Percentiles rank a stretch among this genome's conserved stretches.
Conservation (phyloP, 2,329 filamentous ascomycete genomes). For the Cryphonectria carpinicola region DNA sequence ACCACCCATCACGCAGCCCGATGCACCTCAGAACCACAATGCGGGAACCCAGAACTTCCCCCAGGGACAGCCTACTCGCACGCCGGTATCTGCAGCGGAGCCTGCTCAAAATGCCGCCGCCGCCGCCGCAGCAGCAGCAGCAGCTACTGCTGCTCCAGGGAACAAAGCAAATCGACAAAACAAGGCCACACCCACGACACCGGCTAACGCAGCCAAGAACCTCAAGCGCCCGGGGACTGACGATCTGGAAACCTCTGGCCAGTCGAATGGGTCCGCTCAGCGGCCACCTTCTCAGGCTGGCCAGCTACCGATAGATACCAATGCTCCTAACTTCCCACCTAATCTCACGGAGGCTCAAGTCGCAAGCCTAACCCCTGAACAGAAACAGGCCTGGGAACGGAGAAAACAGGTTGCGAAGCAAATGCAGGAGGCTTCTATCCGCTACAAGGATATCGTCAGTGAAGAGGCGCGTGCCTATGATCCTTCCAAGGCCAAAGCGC, state of each 20-base stretch:
- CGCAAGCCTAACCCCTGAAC: conserved; percentile 48
- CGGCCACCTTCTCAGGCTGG: conserved; percentile 33
- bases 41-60: conserved; percentile 30
- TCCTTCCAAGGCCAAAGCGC: conserved; percentile 39
- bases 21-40: conserved; percentile 3
- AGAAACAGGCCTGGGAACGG: conserved; percentile 50
- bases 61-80: conserved; percentile 33
- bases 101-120: conserved; percentile 32
- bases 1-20: conserved; percentile 20
- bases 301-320: conserved; percentile 18
- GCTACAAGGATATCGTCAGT: conserved; percentile 42
- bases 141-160: conserved; percentile 21
- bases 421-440: conserved; percentile 31
- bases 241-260: conserved; percentile 42
- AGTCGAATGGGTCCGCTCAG: conserved; percentile 36
- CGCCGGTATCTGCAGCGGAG: conserved; percentile 33
- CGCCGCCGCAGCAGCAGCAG: conserved; percentile 29
- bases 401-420: conserved; percentile 34
- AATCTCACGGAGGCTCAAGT: conserved; percentile 44
- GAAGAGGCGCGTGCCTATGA: conserved; percentile 46
- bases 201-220: conserved; percentile 47
- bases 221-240: conserved; percentile 57
- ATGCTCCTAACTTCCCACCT: conserved; percentile 25
- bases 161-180: conserved; percentile 36
- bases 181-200: conserved; percentile 43